Base-by-base conservation (phyloP, 129 eudicot species). In the Deinandra increscens region DNA sequence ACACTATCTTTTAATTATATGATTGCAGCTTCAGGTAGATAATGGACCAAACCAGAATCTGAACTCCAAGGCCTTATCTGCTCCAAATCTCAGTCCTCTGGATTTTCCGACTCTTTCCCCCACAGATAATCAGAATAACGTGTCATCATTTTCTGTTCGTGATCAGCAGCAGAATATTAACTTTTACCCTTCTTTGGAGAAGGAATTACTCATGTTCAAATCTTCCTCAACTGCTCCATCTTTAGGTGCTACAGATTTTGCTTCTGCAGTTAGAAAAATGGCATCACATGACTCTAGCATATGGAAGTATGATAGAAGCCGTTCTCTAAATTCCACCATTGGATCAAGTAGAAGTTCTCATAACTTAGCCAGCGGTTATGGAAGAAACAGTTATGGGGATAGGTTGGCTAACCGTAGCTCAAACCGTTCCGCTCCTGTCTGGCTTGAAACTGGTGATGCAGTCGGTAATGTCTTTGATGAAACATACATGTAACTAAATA, bases 391-490 rank as follows among this genome's bases (percentile, higher is more conserved):
- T 31, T 87, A 80, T 75, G 83, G 79, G 33, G 88, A 92, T 75
- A 77, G 85, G 80, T 64, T 83, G 71, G 85, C 79, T 44, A 78
- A 50, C 66, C 81, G 90, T 59, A 78, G 80, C 68, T 83, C 86
- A 41, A 68, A 76, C 62, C 86, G 84, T 75, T 72, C 87, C 2
- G 81, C 92, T 68, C 96, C 98, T 59, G 84, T 68, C 10, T 89
- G 98, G 98, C 90, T 87, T 73, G 98, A 93, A 80, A 86, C 97
- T 43, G 98, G 92, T 75, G 97, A 86, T 42, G 80, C 96, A 69
- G 96, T 89, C 18, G 98, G 98, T 93, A 93, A 89, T 86, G 39
- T 66, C 59, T 51, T 77, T 67, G 23, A 60, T 33, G 33, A 59
- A 64, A 69, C 53, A 19, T 53, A 19, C 74, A 45, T 49, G 74